A percentile compares a stretch with the other conserved stretches of the same genome.
phyloP scores from a whole-genome alignment of 2,329 filamentous ascomycete species.

The Alternaria triticimaculans region DNA sequence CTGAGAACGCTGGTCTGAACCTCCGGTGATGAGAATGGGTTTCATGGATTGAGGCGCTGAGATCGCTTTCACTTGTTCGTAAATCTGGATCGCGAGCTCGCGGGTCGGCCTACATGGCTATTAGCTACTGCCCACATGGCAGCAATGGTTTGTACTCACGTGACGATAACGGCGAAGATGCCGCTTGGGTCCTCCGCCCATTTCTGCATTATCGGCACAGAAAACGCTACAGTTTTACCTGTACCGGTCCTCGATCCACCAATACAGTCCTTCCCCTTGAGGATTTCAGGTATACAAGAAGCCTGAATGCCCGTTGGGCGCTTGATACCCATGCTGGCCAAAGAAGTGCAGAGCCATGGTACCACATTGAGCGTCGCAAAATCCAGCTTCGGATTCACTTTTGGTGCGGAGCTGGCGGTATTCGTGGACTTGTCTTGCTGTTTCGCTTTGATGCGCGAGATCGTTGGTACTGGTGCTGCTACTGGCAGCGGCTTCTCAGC shows the following conservation, averaged over 20 bases:
- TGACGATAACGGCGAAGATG: slow-evolving; percentile 88
- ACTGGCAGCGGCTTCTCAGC: slow-evolving; percentile 18
- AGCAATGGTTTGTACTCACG: slow-evolving; percentile 65
- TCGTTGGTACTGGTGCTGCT: slow-evolving; percentile 18
- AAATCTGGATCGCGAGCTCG: slow-evolving; percentile 94
- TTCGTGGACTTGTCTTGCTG: slow-evolving; percentile 17
- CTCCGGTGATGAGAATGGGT: slow-evolving; percentile 87
- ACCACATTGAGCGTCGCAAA: slow-evolving; percentile 77
- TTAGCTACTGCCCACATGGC: neutral
- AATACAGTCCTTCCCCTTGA: slow-evolving; percentile 89
- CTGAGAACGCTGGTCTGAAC: slow-evolving; percentile 89
- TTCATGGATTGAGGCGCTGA: slow-evolving; percentile 88
- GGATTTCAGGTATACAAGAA: slow-evolving; percentile 88
- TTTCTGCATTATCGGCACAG: slow-evolving; percentile 89
- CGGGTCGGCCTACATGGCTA: slow-evolving; percentile 50
- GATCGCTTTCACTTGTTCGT: slow-evolving; percentile 93
- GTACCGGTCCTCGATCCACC: slow-evolving; percentile 94
- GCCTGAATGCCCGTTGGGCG: slow-evolving; percentile 92
- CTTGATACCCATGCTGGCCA: slow-evolving; percentile 80
- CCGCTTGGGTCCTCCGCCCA: slow-evolving; percentile 93
- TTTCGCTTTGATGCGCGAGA: slow-evolving; percentile 47
- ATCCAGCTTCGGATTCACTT: slow-evolving; percentile 6
- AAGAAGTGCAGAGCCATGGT: slow-evolving; percentile 84
- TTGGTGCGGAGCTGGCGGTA: neutral
- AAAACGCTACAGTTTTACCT: slow-evolving; percentile 96